Base-by-base conservation (phyloP, 192 early-diverging fungal species). In the Mycoemilia scoparia region DNA sequence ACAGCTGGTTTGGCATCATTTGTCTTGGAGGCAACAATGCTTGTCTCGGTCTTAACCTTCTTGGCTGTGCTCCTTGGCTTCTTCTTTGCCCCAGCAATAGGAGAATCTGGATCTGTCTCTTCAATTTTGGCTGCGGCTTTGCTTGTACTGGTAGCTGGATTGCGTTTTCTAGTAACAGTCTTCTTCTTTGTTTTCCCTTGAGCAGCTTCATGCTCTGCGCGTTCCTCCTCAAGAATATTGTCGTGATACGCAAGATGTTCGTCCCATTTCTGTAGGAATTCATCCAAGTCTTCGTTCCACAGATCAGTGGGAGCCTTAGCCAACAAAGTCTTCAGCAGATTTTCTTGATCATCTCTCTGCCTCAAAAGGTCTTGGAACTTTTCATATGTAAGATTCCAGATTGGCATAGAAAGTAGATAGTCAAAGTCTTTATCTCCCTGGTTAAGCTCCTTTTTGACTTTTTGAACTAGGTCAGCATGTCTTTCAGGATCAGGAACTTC, bases 321-420 rank as follows among this genome's bases (percentile, higher is more conserved):
- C 4, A 74, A 50, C 38, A 89, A 41, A 2, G 54, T 45, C 15
- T 72, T 66, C 10, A 95, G 64, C 53, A 86, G 76, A 7, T 44
- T 31, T 39, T 75, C 56, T 38, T 87, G 86, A 10, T 42, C 45
- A 22, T 69, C 51, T 36, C 69, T 67, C 33, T 92, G 70, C 32
- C 71, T 73, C 14, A 61, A 64, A 21, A 95, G 59, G 44, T 79
- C 64, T 27, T 87, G 69, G 12, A 84, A 67, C 58, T 87, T 88
- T 39, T 97, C 82, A 33, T 65, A 53, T 7, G 89, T 93, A 44
- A 97, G 66, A 35, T 69, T 86, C 74, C 82, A 86, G 28, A 95
- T 83, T 18, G 82, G 76, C 74, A 93, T 87, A 12, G 62, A 63
- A 41, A 97, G 51, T 16, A 97, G 61, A 43, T 95, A 97, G 46